Conservation (phyloP, 345 rosid species). For the Sisymbrium irio region DNA sequence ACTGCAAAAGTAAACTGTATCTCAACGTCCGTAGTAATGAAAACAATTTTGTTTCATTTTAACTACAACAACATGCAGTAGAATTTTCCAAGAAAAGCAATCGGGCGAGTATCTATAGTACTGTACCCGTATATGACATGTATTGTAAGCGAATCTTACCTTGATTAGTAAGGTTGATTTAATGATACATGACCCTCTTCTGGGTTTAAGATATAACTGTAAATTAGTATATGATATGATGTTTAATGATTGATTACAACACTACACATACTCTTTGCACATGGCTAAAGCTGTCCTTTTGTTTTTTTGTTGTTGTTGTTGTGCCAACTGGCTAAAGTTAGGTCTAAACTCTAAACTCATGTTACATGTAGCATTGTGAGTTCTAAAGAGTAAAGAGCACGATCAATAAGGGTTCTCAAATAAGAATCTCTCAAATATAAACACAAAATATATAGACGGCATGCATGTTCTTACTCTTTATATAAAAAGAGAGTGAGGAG, state of each 20-base stretch:
- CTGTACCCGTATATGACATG: background rate
- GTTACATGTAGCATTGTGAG: no score
- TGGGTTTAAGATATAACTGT: background rate
- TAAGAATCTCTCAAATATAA: no score
- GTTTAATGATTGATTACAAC: slow-evolving; percentile 11
- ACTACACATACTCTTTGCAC: slow-evolving; percentile 15
- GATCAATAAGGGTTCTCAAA: no score
- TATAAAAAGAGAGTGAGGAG: no score
- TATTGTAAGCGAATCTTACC: background rate
- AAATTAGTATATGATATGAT: background rate
- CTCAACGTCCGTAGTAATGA: background rate
- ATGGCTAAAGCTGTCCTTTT: slow-evolving; percentile 25
- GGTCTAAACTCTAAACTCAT: background rate
- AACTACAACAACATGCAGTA: background rate
- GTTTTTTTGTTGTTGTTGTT: background rate
- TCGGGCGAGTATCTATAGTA: no score
- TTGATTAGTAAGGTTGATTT: background rate
- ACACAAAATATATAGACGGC: no score
- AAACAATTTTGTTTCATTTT: background rate
- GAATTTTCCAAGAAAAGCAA: no score
- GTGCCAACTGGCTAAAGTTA: slow-evolving; percentile 24
- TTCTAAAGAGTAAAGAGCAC: no score
- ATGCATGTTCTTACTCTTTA: no score
- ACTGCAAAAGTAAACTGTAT: background rate
- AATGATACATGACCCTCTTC: background rate